Conservation (phyloP, 768 basidiomycete genomes). For the Boletus insuetus region DNA sequence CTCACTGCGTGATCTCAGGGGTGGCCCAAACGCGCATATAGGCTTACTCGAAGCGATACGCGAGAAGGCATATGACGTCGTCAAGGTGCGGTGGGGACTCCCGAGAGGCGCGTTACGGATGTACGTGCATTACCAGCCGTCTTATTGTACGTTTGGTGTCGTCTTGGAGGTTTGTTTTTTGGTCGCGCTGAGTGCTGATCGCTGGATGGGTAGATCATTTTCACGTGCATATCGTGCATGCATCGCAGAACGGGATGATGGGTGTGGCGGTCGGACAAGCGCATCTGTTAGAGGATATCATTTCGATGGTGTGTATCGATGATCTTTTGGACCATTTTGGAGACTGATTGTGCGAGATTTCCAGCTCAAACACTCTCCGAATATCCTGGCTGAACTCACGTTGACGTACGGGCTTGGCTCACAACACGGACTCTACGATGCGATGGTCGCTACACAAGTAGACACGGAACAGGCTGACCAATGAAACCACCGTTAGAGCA, state of each 20-base stretch:
- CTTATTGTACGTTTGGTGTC: conserved; percentile 66
- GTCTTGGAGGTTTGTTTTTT: too few relatives aligned
- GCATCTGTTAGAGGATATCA: conserved; percentile 89
- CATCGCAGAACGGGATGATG: conserved; percentile 50
- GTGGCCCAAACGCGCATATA: conserved; percentile 51
- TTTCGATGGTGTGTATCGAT: conserved; percentile 61
- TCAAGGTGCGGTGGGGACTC: conserved; percentile 65
- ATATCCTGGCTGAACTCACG: conserved; percentile 67
- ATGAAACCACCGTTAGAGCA: not conserved
- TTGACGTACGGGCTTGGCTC: conserved; percentile 82
- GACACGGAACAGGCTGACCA: not conserved
- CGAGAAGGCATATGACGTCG: conserved; percentile 49
- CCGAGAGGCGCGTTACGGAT: conserved; percentile 61
- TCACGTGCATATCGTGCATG: conserved; percentile 89
- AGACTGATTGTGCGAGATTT: not conserved
- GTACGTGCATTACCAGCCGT: conserved; percentile 94
- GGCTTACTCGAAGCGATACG: conserved; percentile 65
- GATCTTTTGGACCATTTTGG: not conserved
- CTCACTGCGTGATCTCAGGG: conserved; percentile 70
- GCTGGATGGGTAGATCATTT: conserved; percentile 67
- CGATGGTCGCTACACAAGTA: conserved; percentile 40
- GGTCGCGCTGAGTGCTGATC: not conserved
- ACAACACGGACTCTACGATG: conserved; percentile 66
- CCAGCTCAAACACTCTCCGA: conserved; percentile 16
- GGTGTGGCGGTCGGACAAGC: conserved; percentile 89